phyloP scores from a whole-genome alignment of 73 alveolate species.

The Paramecium primaurelia region DNA sequence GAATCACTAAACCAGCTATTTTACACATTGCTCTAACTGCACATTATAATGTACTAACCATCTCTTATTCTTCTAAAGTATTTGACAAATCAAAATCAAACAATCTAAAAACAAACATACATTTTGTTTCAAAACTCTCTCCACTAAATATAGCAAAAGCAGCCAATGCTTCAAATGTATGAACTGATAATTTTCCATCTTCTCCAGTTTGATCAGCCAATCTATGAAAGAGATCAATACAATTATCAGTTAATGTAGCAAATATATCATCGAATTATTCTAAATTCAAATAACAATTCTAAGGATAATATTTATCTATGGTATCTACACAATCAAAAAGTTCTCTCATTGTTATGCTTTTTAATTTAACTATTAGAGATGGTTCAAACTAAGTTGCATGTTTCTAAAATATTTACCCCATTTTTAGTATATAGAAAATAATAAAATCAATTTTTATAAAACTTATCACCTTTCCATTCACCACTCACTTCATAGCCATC shows the following conservation, averaged over 20 bases:
- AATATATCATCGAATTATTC: constrained; percentile 34
- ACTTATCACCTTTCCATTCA: neutral
- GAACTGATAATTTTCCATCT: neutral
- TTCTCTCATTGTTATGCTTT: constrained; percentile 24
- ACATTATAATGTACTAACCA: constrained; percentile 46
- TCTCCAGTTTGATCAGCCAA: neutral
- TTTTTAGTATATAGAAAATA: neutral
- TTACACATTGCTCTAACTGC: constrained; percentile 55
- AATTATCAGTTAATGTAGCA: neutral
- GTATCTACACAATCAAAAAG: constrained; percentile 42
- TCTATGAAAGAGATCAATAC: neutral
- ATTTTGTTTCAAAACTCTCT: constrained; percentile 51
- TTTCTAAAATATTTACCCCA: constrained; percentile 16
- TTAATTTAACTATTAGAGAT: constrained; percentile 8
- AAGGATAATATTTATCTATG: constrained; percentile 27
- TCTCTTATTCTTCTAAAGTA: constrained; percentile 40
- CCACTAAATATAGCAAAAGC: constrained; percentile 63
- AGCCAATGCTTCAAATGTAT: constrained; percentile 56
- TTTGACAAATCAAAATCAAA: constrained; percentile 61
- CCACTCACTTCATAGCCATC: neutral
- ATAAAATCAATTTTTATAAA: neutral
- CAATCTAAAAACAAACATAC: constrained; percentile 42
- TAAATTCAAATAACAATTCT: neutral
- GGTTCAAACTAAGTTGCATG: constrained; percentile 40
- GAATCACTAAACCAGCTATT: constrained; percentile 54